Conservation (phyloP, 2,329 filamentous ascomycete genomes). For the Chlorencoelia australis region DNA sequence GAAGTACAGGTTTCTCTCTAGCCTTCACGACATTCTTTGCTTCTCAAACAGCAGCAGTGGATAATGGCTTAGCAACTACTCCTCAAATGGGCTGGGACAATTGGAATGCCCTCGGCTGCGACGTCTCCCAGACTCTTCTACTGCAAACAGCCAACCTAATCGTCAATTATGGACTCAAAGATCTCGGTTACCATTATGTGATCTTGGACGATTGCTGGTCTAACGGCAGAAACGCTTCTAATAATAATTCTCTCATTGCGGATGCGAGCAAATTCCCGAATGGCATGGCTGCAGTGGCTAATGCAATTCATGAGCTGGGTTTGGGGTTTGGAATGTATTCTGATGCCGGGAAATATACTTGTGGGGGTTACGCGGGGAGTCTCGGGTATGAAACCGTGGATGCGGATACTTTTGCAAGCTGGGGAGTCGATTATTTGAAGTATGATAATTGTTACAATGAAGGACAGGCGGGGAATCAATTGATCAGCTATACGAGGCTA, state of each 20-base stretch:
- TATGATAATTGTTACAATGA: slow-evolving; percentile 49
- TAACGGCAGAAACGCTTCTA: slow-evolving; percentile 31
- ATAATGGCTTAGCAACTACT: slow-evolving; percentile 33
- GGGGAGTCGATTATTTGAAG: slow-evolving; percentile 43
- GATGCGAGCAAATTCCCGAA: slow-evolving; percentile 36
- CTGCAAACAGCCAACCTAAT: slow-evolving; percentile 37
- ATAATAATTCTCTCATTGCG: slow-evolving; percentile 33
- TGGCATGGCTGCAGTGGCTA: slow-evolving; percentile 37
- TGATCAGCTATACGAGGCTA: slow-evolving; percentile 32
- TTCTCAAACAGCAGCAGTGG: slow-evolving; percentile 19
- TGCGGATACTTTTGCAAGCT: slow-evolving; percentile 39
- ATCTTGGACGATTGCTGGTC: slow-evolving; percentile 45
- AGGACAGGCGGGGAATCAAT: slow-evolving; percentile 37
- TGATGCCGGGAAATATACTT: slow-evolving; percentile 34
- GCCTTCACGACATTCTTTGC: slow-evolving; percentile 10
- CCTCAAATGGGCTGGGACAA: slow-evolving; percentile 34
- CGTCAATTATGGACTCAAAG: slow-evolving; percentile 39
- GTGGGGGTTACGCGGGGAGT: slow-evolving; percentile 33
- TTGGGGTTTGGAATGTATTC: slow-evolving; percentile 45
- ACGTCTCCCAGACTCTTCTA: slow-evolving; percentile 41
- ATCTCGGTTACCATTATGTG: slow-evolving; percentile 47
- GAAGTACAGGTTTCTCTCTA: no score
- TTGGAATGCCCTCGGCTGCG: slow-evolving; percentile 43
- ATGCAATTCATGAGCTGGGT: slow-evolving; percentile 37
- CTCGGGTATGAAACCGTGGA: slow-evolving; percentile 42